These are phyloP conservation scores for Cucumis cinereus DNA, from an alignment of 306 rosid species.

Conservation along the genomic window DNA sequence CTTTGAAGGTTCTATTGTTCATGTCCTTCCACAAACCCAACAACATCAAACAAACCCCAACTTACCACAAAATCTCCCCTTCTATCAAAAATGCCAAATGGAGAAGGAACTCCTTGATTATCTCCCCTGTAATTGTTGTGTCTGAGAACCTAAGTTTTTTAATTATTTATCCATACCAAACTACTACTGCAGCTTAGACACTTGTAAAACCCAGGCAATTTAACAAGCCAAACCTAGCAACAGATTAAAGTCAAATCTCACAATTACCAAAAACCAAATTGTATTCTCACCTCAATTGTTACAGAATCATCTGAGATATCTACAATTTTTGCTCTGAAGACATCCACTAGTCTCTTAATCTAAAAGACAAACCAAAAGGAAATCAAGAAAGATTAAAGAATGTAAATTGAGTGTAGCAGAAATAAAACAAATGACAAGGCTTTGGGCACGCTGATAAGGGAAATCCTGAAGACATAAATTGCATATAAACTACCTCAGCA, in stretches of 20 bases:
- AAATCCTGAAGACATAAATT: not conserved
- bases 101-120: no score
- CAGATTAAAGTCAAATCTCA: not conserved
- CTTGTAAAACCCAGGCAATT: not conserved
- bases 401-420: not conserved
- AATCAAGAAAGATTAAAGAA: not conserved
- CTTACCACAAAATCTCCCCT: no score
- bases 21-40: not conserved
- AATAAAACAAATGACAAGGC: not conserved
- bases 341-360: slow-evolving; percentile 50
- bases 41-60: not conserved
- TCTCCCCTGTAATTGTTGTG: no score
- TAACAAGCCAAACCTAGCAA: not conserved
- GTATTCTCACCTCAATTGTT: slow-evolving; percentile 36
- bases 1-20: not conserved
- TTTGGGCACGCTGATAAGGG: not conserved
- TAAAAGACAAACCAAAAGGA: not conserved
- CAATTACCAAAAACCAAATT: not conserved
- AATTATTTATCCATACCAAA: not conserved
- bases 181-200: not conserved
- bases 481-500: slow-evolving; percentile 28
- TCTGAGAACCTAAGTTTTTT: not conserved
- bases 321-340: slow-evolving; percentile 40
- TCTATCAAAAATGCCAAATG: no score
- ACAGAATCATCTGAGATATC: slow-evolving; percentile 34